phyloP scores from a whole-genome alignment of 1,284 basidiomycete genomes.

The Sanghuangporus baumii region DNA sequence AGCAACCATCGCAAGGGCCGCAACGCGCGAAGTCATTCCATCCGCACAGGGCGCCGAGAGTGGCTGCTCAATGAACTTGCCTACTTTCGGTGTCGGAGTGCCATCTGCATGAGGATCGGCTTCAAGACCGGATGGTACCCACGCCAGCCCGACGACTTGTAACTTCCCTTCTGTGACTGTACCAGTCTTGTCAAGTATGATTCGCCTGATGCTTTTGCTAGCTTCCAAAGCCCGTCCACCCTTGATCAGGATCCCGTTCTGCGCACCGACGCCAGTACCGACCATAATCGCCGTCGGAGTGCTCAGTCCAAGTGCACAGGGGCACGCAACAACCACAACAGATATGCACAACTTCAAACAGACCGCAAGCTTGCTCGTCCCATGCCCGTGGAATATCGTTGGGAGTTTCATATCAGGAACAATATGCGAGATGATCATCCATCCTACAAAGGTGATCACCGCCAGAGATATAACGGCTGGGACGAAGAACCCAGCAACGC shows the following conservation, averaged over 20 bases:
- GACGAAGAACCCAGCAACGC: constrained; percentile 93
- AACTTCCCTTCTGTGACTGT: constrained; percentile 91
- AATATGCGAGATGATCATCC: constrained; percentile 78
- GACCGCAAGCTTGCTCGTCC: constrained; percentile 82
- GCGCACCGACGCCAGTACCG: constrained; percentile 94
- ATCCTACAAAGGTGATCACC: constrained; percentile 75
- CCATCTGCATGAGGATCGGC: constrained; percentile 34
- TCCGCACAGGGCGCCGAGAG: constrained; percentile 54
- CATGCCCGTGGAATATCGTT: constrained; percentile 77
- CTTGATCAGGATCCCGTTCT: constrained; percentile 98
- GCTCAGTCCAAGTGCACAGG: constrained; percentile 93
- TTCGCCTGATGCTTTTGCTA: constrained; percentile 73
- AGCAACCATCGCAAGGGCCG: constrained; percentile 76
- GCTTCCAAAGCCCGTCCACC: constrained; percentile 93
- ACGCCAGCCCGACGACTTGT: constrained; percentile 66
- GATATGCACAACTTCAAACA: constrained; percentile 98
- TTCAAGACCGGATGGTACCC: constrained; percentile 53
- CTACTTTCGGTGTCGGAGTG: background rate
- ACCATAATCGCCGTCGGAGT: constrained; percentile 99
- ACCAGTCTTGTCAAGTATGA: constrained; percentile 97
- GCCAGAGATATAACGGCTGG: constrained; percentile 86
- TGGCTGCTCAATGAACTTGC: constrained; percentile 29
- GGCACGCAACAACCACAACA: constrained; percentile 97
- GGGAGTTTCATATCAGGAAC: constrained; percentile 63
- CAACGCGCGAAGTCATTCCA: constrained; percentile 52